Percentiles rank a stretch among this genome's conserved stretches.
These are phyloP conservation scores for Tolypocladium inflatum DNA, from an alignment of 2,329 filamentous ascomycete species.

Conservation along the genomic window DNA sequence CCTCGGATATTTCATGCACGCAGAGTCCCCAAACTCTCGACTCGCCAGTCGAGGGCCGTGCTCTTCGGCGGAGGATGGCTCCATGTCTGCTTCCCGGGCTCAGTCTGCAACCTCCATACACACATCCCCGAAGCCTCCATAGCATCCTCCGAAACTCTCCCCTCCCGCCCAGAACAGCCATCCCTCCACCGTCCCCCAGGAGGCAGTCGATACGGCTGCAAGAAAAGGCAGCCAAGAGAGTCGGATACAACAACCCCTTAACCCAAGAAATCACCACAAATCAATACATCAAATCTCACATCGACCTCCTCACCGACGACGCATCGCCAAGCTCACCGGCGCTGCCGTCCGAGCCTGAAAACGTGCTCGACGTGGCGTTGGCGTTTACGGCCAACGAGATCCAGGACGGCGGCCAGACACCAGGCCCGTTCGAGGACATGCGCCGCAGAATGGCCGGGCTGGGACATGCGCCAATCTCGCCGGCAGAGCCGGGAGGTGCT, in stretches of 20 bases:
- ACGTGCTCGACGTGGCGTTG: conserved; percentile 37
- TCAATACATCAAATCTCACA: conserved; percentile 52
- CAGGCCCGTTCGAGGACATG: conserved; percentile 56
- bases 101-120: conserved; percentile 34
- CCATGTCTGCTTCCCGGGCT: background rate
- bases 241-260: conserved; percentile 53
- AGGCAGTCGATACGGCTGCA: conserved; percentile 44
- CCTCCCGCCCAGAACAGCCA: conserved; percentile 41
- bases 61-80: conserved; percentile 5
- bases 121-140: conserved; percentile 46
- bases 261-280: conserved; percentile 55
- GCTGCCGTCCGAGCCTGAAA: conserved; percentile 25
- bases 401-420: conserved; percentile 51
- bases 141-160: conserved; percentile 60
- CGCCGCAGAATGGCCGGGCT: conserved; percentile 44
- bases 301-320: conserved; percentile 52
- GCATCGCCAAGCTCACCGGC: conserved; percentile 35
- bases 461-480: conserved; percentile 28
- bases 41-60: conserved; percentile 8
- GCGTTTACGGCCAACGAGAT: conserved; percentile 45
- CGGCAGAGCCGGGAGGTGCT: conserved; percentile 31
- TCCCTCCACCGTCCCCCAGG: conserved; percentile 41
- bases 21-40: background rate
- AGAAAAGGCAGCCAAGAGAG: conserved; percentile 44
- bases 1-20: conserved; percentile 19